Evolutionary conservation across 2,329 filamentous ascomycete species (phyloP), one percentile per base, ranked within the genome.

Genomic region (Ceratocystiopsis minuta): DNA sequence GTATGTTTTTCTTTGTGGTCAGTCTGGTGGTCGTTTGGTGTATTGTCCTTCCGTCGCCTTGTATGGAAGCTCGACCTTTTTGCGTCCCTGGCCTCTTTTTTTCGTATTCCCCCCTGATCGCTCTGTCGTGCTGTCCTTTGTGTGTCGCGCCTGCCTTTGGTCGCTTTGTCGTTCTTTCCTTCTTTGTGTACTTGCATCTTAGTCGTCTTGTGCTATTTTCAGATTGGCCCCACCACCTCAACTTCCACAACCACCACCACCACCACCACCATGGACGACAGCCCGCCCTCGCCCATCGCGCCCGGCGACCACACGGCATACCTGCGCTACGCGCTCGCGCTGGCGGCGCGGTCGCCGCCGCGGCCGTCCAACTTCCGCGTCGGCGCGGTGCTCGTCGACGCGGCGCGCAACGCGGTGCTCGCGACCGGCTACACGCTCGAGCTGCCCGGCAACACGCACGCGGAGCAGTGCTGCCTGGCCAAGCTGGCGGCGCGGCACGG

Each of bases 281-380:
- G 15, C 32, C 15, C 32, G 13, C 32, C 13, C 32, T 12, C 16
- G 13, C 14, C 16, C 16, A 3, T 9, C 38, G 32, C 13, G 7
- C n/a, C 36, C 14, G 48, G 57, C 7, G 60, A 56, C 31, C 69
- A 73, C 54, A 54, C 55, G 39, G 59, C 54, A 2, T 64, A 64
- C 55, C 80, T 96, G 65, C 70, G 65, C 42, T 64, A 79, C 43
- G 85, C 85, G 34, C 72, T 96, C 44, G 62, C 68, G n/a, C 67
- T 86, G 48, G 87, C 90, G 13, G 68, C 70, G 33, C 71, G 80
- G 48, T 93, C 87, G 12, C 82, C 84, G 2, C 84, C 85, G 24
- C 86, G 80, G 53, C 80, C 87, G 3, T 86, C 84, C 40, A 96
- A 96, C 59, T 98, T 86, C 64, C 76, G 88, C 45, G 87, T 98